Evolutionary conservation across 1,139 yeast species (phyloP), one percentile per base, ranked within the genome.

Genomic region (Magnusiomyces fungicola): DNA sequence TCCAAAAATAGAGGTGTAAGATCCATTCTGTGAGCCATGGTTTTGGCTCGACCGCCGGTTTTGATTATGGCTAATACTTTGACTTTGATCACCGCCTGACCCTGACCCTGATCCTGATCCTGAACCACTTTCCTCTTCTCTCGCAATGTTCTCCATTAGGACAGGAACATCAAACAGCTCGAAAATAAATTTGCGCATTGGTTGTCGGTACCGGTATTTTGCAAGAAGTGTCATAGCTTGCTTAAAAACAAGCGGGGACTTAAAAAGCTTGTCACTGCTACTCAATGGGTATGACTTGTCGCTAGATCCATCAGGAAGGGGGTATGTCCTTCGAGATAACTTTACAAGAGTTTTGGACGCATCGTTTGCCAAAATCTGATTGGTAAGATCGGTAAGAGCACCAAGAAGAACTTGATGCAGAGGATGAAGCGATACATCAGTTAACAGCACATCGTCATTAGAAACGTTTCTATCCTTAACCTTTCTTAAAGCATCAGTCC

Each of bases 151-250:
- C 55, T 83, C 92, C 61, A 86, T 67, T 43, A 83, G 70, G 32
- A 70, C 70, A 3, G 77, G 72, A 56, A 78, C 78, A 46, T 76
- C 74, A 60, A 88, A 82, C 52, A 86, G 68, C 47, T 82, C 90
- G 58, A 88, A 74, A 9, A 89, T 72, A 59, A 81, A 84, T 57
- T 80, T 74, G 40, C 95, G 68, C 37, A 80, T 79, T 9, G 77
- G 76, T 45, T 75, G 77, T 52, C 83, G 78, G 67, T 80, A 86
- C 52, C 78, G 78, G 58, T 83, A 89, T 50, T 73, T 72, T 52
- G 83, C 89, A 57, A 89, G 71, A 51, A 83, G 69, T 48, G 75
- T 72, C 61, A 86, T 71, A 2, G 83, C 79, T 50, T 80, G 77
- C 53, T 74, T 66, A 58, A 84, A 82, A 49, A 87, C 67, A 7